phyloP scores from a whole-genome alignment of 805 yeast species.

The Torulaspora delbrueckii region DNA sequence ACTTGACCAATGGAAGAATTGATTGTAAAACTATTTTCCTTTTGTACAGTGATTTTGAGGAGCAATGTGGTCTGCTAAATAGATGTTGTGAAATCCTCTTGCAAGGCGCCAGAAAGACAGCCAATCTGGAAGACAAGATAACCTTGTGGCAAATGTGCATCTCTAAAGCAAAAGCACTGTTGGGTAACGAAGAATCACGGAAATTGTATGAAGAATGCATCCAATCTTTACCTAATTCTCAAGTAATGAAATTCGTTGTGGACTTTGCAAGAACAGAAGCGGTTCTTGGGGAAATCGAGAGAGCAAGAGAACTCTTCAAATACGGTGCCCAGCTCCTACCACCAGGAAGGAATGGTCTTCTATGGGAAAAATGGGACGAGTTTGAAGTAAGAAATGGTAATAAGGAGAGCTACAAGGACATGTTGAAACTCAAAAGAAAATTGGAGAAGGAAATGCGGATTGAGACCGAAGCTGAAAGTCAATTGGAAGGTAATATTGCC shows the following conservation, averaged over 20 bases:
- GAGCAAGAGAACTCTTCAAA: slow-evolving; percentile 61
- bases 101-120: slow-evolving; percentile 36
- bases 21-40: slow-evolving; percentile 46
- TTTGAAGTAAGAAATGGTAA: slow-evolving; percentile 72
- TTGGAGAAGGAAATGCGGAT: slow-evolving; percentile 31
- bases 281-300: slow-evolving; percentile 43
- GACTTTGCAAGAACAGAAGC: slow-evolving; percentile 58
- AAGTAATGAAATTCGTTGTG: slow-evolving; percentile 41
- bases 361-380: slow-evolving; percentile 69
- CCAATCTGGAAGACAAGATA: slow-evolving; percentile 12
- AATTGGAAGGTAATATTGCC: slow-evolving; percentile 32
- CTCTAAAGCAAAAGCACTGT: slow-evolving; percentile 37
- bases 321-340: slow-evolving; percentile 47
- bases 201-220: slow-evolving; percentile 51
- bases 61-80: slow-evolving; percentile 45
- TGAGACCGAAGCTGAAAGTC: slow-evolving; percentile 27
- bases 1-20: slow-evolving; percentile 42
- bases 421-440: slow-evolving; percentile 57
- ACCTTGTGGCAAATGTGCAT: slow-evolving; percentile 44
- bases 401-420: slow-evolving; percentile 65
- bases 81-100: slow-evolving; percentile 48
- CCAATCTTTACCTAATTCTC: slow-evolving; percentile 41
- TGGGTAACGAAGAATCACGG: slow-evolving; percentile 44
- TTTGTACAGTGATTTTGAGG: slow-evolving; percentile 60
- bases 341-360: slow-evolving; percentile 28